phyloP scores from a whole-genome alignment of 495 filamentous ascomycete genomes.

The Hyphodiscus hymeniophilus region DNA sequence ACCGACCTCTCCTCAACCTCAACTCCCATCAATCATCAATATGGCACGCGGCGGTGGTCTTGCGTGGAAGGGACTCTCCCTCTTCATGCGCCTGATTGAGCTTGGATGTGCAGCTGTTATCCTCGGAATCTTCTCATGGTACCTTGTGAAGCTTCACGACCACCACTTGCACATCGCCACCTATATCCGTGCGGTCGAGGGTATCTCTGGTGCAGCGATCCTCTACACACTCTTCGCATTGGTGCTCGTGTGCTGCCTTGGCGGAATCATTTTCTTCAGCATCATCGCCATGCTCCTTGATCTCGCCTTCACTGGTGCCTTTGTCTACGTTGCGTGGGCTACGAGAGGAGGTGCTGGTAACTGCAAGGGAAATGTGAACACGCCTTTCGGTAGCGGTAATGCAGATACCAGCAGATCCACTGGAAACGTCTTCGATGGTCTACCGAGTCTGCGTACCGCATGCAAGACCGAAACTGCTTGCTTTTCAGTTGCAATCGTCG shows the following conservation, averaged over 20 bases:
- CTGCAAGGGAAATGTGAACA: conserved; percentile 57
- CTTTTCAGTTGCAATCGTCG: conserved; percentile 71
- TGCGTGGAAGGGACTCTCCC: conserved; percentile 53
- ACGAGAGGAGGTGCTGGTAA: conserved; percentile 54
- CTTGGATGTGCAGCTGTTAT: conserved; percentile 64
- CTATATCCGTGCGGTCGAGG: conserved; percentile 69
- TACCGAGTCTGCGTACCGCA: conserved; percentile 45
- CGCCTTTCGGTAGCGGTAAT: conserved; percentile 56
- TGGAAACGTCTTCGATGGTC: conserved; percentile 24
- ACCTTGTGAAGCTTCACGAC: conserved; percentile 50
- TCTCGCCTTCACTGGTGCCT: conserved; percentile 45
- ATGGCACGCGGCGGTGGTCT: conserved; percentile 25
- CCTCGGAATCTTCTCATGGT: conserved; percentile 75
- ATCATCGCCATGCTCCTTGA: conserved; percentile 64
- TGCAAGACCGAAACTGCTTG: conserved; percentile 65
- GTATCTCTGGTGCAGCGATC: conserved; percentile 64
- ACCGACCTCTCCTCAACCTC: too few species aligned
- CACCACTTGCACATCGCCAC: conserved; percentile 50
- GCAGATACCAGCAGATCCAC: conserved; percentile 32
- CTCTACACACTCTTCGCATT: conserved; percentile 65
- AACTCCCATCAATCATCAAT: too few species aligned
- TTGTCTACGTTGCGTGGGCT: conserved; percentile 52
- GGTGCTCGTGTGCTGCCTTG: conserved; percentile 69
- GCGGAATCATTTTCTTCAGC: conserved; percentile 56
- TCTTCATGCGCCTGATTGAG: conserved; percentile 58